phyloP scores from a whole-genome alignment of 805 yeast genomes.

The Sugiyamaella mastotermitis region DNA sequence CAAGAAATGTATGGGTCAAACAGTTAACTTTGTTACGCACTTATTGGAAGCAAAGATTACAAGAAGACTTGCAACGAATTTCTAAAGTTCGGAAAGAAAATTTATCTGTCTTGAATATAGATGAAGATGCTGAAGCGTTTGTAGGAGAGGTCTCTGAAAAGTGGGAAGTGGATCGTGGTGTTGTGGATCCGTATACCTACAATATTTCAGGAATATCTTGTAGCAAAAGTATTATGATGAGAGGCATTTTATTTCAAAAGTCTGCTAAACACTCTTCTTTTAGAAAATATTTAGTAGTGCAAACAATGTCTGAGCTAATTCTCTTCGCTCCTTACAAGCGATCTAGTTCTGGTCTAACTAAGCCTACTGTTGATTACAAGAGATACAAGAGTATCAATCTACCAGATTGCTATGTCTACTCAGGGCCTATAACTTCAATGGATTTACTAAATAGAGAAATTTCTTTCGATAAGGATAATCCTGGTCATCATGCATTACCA shows the following conservation, averaged over 20 bases:
- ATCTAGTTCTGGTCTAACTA: conserved; percentile 39
- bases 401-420: conserved; percentile 64
- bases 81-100: conserved; percentile 40
- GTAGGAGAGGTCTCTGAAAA: conserved; percentile 41
- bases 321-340: conserved; percentile 50
- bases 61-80: conserved; percentile 36
- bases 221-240: conserved; percentile 51
- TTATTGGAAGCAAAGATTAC: conserved; percentile 56
- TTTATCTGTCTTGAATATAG: conserved; percentile 40
- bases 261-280: conserved; percentile 64
- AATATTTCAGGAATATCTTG: conserved; percentile 54
- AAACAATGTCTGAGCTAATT: conserved; percentile 65
- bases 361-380: conserved; percentile 44
- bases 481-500: conserved; percentile 58
- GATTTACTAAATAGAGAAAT: conserved; percentile 47
- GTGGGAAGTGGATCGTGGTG: conserved; percentile 50
- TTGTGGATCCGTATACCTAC: conserved; percentile 47
- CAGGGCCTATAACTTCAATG: conserved; percentile 55
- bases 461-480: conserved; percentile 42
- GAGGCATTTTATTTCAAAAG: conserved; percentile 67
- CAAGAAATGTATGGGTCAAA: conserved; percentile 63
- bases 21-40: conserved; percentile 37
- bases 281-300: conserved; percentile 50
- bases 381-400: conserved; percentile 58
- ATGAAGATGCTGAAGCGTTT: conserved; percentile 52